Evolutionary conservation across 2,329 filamentous ascomycete genomes (phyloP).

Genomic region (Clonostachys solani): DNA sequence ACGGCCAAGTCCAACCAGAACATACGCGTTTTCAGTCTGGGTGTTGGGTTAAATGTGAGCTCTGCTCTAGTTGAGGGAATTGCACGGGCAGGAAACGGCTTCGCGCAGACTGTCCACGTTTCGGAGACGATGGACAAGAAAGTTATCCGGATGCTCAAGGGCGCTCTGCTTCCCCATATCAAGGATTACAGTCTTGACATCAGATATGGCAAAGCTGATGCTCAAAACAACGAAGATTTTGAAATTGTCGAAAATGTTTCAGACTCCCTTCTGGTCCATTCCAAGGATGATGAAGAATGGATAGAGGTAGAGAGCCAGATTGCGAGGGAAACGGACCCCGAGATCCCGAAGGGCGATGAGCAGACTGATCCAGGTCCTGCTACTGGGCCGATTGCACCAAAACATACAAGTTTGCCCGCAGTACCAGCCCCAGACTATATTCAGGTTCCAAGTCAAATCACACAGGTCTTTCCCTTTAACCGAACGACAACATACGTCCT

Average conservation of each 20-base stretch:
- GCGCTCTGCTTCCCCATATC: slow-evolving; percentile 62
- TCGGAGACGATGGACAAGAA: slow-evolving; percentile 65
- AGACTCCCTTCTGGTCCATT: slow-evolving; percentile 29
- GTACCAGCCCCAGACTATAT: slow-evolving; percentile 51
- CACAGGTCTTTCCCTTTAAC: slow-evolving; percentile 62
- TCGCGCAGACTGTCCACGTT: slow-evolving; percentile 56
- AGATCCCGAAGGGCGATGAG: slow-evolving; percentile 31
- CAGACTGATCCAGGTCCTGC: slow-evolving; percentile 17
- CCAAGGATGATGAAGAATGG: too few species aligned
- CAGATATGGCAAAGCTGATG: slow-evolving; percentile 35
- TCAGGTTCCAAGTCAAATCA: slow-evolving; percentile 60
- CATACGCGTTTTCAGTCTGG: slow-evolving; percentile 49
- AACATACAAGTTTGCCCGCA: slow-evolving; percentile 45
- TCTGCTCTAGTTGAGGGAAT: slow-evolving; percentile 50
- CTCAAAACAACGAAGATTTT: slow-evolving; percentile 43
- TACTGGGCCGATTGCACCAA: slow-evolving; percentile 18
- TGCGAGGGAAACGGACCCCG: slow-evolving; percentile 1
- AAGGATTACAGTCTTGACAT: slow-evolving; percentile 60
- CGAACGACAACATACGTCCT: slow-evolving; percentile 64
- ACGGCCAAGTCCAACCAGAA: slow-evolving; percentile 31
- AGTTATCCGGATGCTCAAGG: slow-evolving; percentile 71
- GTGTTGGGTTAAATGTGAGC: slow-evolving; percentile 46
- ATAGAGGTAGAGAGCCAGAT: slow-evolving; percentile 38
- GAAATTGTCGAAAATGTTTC: slow-evolving; percentile 57
- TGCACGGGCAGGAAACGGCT: slow-evolving; percentile 49